phyloP scores from a whole-genome alignment of 306 rosid species.

The Luffa aegyptiaca region DNA sequence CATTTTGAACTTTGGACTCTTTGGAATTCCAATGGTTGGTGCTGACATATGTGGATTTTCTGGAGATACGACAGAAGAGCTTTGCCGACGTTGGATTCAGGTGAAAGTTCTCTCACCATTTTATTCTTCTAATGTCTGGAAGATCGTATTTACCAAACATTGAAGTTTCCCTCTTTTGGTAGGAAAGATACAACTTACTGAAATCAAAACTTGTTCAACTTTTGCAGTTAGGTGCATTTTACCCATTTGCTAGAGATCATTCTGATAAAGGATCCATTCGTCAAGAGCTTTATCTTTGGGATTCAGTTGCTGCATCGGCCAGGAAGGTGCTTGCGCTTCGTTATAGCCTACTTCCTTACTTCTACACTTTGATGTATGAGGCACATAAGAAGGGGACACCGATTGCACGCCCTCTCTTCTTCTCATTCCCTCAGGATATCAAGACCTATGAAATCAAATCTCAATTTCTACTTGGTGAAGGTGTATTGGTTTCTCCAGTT shows the following conservation, averaged over 20 bases:
- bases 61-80: slow-evolving; percentile 65
- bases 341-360: slow-evolving; percentile 69
- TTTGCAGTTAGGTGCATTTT: slow-evolving; percentile 78
- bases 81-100: slow-evolving; percentile 92
- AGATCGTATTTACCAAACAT: background rate
- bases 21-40: slow-evolving; percentile 92
- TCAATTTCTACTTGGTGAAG: slow-evolving; percentile 71
- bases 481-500: slow-evolving; percentile 71
- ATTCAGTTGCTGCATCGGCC: slow-evolving; percentile 70
- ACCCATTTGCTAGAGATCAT: slow-evolving; percentile 90
- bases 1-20: slow-evolving; percentile 61
- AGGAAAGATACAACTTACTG: background rate
- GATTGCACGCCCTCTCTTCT: slow-evolving; percentile 78
- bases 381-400: slow-evolving; percentile 66
- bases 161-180: background rate
- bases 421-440: slow-evolving; percentile 77
- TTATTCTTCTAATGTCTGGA: background rate
- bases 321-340: slow-evolving; percentile 77
- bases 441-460: slow-evolving; percentile 49
- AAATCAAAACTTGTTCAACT: background rate
- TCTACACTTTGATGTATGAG: slow-evolving; percentile 73
- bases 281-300: slow-evolving; percentile 88
- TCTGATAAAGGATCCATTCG: slow-evolving; percentile 26
- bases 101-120: slow-evolving; percentile 19
- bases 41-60: slow-evolving; percentile 88